Evolutionary conservation across 1,139 yeast genomes (phyloP).

Genomic region (Lodderomyces elongisporus): DNA sequence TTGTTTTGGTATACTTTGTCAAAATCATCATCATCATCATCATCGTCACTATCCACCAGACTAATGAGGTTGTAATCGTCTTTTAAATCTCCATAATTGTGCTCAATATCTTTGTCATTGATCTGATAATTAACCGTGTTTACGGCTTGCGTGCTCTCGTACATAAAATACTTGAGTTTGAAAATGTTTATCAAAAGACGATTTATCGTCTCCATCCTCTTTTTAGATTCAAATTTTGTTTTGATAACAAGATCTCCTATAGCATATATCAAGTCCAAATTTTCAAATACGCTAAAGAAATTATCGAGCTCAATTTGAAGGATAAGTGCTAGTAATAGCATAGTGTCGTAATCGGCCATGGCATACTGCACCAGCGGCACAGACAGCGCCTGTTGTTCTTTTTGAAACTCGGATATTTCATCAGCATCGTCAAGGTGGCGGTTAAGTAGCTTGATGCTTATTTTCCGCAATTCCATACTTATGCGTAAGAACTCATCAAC

Average conservation of each 20-base stretch:
- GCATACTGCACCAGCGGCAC: too few species aligned
- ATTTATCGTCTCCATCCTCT: conserved; percentile 14
- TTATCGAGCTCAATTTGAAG: conserved; percentile 37
- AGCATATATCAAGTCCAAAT: conserved; percentile 39
- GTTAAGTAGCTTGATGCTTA: conserved; percentile 32
- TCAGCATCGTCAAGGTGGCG: conserved; percentile 42
- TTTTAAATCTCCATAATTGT: conserved; percentile 31
- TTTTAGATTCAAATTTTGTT: conserved; percentile 15
- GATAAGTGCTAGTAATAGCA: conserved; percentile 27
- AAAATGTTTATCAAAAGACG: conserved; percentile 26
- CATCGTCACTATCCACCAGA: conserved; percentile 13
- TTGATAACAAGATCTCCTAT: conserved; percentile 36
- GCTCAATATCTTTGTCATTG: conserved; percentile 25
- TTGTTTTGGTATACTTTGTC: conserved; percentile 12
- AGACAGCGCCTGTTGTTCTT: conserved; percentile 3
- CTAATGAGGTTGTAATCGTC: conserved; percentile 32
- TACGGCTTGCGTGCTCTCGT: conserved; percentile 38
- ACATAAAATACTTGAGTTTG: conserved; percentile 26
- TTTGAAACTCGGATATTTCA: conserved; percentile 18
- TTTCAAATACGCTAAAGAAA: conserved; percentile 37
- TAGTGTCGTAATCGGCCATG: conserved; percentile 17
- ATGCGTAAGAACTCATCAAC: conserved; percentile 25
- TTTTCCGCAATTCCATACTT: conserved; percentile 36
- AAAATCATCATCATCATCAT: conserved; percentile 16
- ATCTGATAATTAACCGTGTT: conserved; percentile 37